Base-by-base conservation (phyloP, 2,329 filamentous ascomycete genomes). In the Diaporthe nobilis region DNA sequence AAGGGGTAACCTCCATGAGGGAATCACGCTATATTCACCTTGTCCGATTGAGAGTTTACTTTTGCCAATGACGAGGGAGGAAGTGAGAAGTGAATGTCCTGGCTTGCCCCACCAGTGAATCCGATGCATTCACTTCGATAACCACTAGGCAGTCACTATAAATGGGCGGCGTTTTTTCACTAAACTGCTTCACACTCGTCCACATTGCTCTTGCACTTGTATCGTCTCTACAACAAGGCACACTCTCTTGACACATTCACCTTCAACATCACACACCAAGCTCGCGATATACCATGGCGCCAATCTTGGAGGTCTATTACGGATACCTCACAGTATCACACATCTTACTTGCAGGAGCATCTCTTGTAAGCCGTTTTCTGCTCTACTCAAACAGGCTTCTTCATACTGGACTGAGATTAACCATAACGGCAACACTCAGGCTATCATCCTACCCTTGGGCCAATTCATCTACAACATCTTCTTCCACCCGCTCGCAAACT, bases 401-500 rank as follows among this genome's bases (percentile, higher is more conserved):
- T 10, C 47, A 10, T 9, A 39, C 8, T 22, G 25, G 28, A 28
- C 28, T 22, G 44, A 34, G 15, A 58, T 34, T 73, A 10, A 72
- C n/a, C 7, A n/a, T 28, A 10, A 20, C 20, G 8, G 15, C 28
- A 4, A 58, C 34, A 28, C 20, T 25, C n/a, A 78, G 75, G 61
- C n/a, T 1, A 10, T 74, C 13, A 12, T 53, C 12, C 15, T 73
- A 4, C 28, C 60, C 17, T 12, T 68, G 5, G 44, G 37, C 39
- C 74, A 76, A 4, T 77, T 77, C 34, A 37, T 76, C 17, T 77
- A 77, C 72, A 77, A 77, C 15, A 25, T 77, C 22, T 76, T 70
- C 75, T 74, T 76, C 44, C 76, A 77, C 55, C 76, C 76, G 0
- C 72, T 77, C n/a, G 71, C 76, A 6, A 8, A n/a, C 2, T 76